A percentile compares a stretch with the other conserved stretches of the same genome.
Conservation (phyloP, 495 filamentous ascomycete genomes). For the Jackrogersella multiformis region DNA sequence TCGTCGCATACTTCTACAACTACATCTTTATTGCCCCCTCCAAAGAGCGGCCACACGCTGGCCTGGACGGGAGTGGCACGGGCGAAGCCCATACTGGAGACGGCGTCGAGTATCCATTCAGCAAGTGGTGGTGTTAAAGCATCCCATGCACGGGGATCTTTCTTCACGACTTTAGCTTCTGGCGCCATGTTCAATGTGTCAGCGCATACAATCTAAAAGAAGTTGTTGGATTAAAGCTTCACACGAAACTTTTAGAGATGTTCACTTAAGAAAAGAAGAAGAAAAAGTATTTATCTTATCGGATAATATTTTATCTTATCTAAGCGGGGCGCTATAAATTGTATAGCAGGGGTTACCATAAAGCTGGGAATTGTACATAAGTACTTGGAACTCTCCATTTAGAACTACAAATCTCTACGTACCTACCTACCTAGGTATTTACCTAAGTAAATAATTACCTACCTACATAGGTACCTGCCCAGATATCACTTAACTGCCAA, state of each 20-base stretch:
- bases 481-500: too few species aligned
- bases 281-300: constrained; percentile 36
- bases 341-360: too few species aligned
- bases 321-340: not conserved
- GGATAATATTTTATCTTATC: constrained; percentile 12
- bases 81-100: constrained; percentile 82
- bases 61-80: constrained; percentile 95
- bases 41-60: constrained; percentile 82
- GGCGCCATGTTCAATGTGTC: constrained; percentile 48
- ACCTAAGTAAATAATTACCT: too few species aligned
- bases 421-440: too few species aligned
- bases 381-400: too few species aligned
- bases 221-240: not conserved
- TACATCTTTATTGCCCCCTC: constrained; percentile 89
- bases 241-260: constrained; percentile 22
- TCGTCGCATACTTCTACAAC: constrained; percentile 74
- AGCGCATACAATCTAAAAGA: constrained; percentile 2
- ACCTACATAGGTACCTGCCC: too few species aligned
- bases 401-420: not conserved
- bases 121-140: constrained; percentile 79
- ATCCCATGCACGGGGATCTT: constrained; percentile 75
- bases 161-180: constrained; percentile 47
- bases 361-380: not conserved
- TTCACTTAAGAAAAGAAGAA: too few species aligned
- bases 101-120: constrained; percentile 88